Percentiles rank a stretch among this genome's conserved stretches.
Evolutionary conservation across 352 stramenopile genomes (phyloP).

Genomic region (Phytophthora macrochlamydospora): DNA sequence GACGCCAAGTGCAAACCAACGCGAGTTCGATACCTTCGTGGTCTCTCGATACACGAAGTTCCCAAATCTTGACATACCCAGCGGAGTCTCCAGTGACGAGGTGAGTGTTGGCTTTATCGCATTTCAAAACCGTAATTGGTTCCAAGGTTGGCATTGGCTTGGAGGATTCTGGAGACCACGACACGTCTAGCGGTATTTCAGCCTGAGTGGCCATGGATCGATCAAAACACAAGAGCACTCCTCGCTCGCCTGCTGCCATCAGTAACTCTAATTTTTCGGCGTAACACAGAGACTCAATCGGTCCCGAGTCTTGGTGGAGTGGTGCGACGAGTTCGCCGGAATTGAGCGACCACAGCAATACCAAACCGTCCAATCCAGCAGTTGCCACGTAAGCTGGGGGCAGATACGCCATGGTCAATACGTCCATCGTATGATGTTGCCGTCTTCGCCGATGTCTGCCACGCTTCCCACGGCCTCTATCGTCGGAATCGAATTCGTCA

Average conservation of each 20-base stretch:
- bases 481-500: slow-evolving; percentile 23
- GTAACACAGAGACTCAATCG: slow-evolving; percentile 76
- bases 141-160: slow-evolving; percentile 35
- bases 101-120: slow-evolving; percentile 65
- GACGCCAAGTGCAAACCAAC: slow-evolving; percentile 61
- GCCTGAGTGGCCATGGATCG: slow-evolving; percentile 65
- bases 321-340: slow-evolving; percentile 70
- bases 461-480: slow-evolving; percentile 19
- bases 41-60: slow-evolving; percentile 52
- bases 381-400: slow-evolving; percentile 75
- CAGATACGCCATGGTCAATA: slow-evolving; percentile 71
- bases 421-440: slow-evolving; percentile 64
- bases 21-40: slow-evolving; percentile 68
- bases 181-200: slow-evolving; percentile 43
- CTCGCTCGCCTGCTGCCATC: slow-evolving; percentile 67
- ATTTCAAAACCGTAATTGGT: slow-evolving; percentile 53
- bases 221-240: slow-evolving; percentile 70
- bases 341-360: slow-evolving; percentile 82
- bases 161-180: slow-evolving; percentile 3
- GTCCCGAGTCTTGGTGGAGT: slow-evolving; percentile 61
- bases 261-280: slow-evolving; percentile 75
- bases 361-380: slow-evolving; percentile 68
- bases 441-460: slow-evolving; percentile 31
- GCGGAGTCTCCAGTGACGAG: slow-evolving; percentile 62
- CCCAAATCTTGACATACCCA: slow-evolving; percentile 71